Evolutionary conservation across 208 protist genomes (phyloP).

Genomic region (Crithidia bombi): DNA sequence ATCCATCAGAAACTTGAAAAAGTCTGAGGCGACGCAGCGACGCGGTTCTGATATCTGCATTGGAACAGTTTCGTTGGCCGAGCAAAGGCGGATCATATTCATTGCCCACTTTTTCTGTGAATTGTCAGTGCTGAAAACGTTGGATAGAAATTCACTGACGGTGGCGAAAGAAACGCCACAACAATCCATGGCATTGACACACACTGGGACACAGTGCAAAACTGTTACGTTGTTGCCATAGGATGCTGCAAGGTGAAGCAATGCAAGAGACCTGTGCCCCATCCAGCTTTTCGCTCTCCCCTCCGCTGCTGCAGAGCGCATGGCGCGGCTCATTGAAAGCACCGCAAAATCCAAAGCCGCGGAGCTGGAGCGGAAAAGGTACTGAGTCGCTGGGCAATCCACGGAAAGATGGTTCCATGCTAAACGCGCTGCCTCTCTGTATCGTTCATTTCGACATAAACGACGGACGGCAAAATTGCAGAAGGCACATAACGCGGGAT

Average conservation of each 20-base stretch:
- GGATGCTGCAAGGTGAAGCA: conserved; percentile 40
- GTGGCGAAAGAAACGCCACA: conserved; percentile 63
- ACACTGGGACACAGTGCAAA: conserved; percentile 52
- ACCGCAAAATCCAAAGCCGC: conserved; percentile 33
- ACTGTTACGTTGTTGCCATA: conserved; percentile 14
- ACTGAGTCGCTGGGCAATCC: conserved; percentile 8
- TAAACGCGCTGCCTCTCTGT: conserved; percentile 48
- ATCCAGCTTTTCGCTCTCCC: conserved; percentile 46
- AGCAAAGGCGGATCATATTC: conserved; percentile 28
- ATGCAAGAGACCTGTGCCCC: conserved; percentile 58
- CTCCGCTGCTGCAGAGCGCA: conserved; percentile 31
- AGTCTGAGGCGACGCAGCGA: conserved; percentile 1
- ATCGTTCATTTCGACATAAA: conserved; percentile 30
- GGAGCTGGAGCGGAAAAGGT: conserved; percentile 31
- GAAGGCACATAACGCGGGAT: conserved; percentile 31
- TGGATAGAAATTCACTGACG: conserved; percentile 41
- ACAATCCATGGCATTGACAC: conserved; percentile 50
- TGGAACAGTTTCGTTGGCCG: not conserved
- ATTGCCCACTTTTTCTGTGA: conserved; percentile 22
- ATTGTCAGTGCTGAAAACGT: conserved; percentile 33
- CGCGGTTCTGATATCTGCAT: not conserved
- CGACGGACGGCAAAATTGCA: conserved; percentile 39
- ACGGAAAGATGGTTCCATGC: conserved; percentile 75
- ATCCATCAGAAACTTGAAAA: not conserved
- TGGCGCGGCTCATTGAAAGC: conserved; percentile 41